Evolutionary conservation across 1,284 basidiomycete species (phyloP).

Genomic region (Malassezia slooffiae): DNA sequence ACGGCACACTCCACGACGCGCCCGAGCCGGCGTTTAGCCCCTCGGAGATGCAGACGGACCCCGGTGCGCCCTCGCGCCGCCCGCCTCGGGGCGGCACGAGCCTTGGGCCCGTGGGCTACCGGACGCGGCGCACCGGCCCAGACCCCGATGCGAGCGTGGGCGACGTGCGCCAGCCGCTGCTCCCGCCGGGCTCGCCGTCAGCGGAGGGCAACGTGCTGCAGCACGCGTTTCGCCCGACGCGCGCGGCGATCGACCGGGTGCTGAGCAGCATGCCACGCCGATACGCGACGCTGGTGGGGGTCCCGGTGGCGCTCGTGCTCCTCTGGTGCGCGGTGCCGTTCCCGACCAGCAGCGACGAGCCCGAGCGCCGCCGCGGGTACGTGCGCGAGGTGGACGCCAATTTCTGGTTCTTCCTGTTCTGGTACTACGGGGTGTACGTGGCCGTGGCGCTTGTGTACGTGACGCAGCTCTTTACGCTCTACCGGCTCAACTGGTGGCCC

Average conservation of each 20-base stretch:
- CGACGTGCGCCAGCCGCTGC: background rate
- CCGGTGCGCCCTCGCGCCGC: background rate
- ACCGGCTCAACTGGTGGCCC: constrained; percentile 50
- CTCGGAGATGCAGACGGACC: background rate
- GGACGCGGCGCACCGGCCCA: background rate
- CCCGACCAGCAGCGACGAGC: background rate
- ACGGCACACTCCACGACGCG: constrained; percentile 3
- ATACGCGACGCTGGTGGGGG: constrained; percentile 2
- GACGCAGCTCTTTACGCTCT: constrained; percentile 54
- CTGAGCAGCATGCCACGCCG: constrained; percentile 4
- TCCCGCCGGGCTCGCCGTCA: background rate
- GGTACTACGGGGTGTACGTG: constrained; percentile 45
- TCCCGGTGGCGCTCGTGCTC: constrained; percentile 10
- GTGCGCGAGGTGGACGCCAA: constrained; percentile 25
- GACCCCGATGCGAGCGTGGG: background rate
- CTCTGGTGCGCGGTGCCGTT: constrained; percentile 10
- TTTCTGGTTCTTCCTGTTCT: constrained; percentile 45
- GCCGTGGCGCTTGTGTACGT: constrained; percentile 51
- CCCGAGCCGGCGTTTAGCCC: constrained; percentile 4
- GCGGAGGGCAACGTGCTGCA: background rate
- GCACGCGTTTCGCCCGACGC: constrained; percentile 12
- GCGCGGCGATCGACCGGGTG: constrained; percentile 7
- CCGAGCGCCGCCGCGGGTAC: background rate
- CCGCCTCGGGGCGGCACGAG: background rate
- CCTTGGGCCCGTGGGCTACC: constrained; percentile 1